Evolutionary conservation across 75 land plant species (phyloP).

Genomic region (Sequoiadendron giganteum): DNA sequence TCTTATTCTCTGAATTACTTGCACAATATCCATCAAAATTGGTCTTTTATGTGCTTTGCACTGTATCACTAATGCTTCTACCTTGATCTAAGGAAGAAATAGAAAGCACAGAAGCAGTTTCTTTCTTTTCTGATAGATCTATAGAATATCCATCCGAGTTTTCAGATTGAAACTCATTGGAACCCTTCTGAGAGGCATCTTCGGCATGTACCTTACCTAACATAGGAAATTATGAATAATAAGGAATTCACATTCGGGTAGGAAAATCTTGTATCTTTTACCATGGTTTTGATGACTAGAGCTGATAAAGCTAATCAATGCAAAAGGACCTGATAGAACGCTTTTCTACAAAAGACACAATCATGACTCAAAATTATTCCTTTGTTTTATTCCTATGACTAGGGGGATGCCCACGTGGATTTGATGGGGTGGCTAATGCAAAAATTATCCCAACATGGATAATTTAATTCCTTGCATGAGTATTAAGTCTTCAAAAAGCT

Average conservation of each 20-base stretch:
- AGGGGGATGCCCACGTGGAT: not conserved
- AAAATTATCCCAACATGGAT: slow-evolving; percentile 1
- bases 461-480: slow-evolving; percentile 4
- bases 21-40: too few species aligned
- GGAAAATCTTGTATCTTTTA: not conserved
- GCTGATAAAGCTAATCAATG: slow-evolving; percentile 13
- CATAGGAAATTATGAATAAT: not conserved
- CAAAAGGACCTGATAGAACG: slow-evolving; percentile 14
- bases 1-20: not conserved
- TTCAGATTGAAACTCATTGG: not conserved
- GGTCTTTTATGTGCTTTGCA: slow-evolving; percentile 4
- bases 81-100: not conserved
- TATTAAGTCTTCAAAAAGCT: not conserved
- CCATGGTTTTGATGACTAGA: slow-evolving; percentile 6
- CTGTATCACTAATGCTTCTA: not conserved
- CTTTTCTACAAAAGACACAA: slow-evolving; percentile 3
- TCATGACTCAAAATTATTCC: not conserved
- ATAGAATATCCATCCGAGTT: too few species aligned
- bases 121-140: not conserved
- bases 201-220: not conserved
- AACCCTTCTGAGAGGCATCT: not conserved
- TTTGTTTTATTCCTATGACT: not conserved
- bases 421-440: not conserved
- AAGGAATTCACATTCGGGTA: not conserved
- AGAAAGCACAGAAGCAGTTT: not conserved